A percentile compares a stretch with the other conserved stretches of the same genome.
Evolutionary conservation across 768 basidiomycete genomes (phyloP).

Genomic region (Tylopilus vinaceipallidus): DNA sequence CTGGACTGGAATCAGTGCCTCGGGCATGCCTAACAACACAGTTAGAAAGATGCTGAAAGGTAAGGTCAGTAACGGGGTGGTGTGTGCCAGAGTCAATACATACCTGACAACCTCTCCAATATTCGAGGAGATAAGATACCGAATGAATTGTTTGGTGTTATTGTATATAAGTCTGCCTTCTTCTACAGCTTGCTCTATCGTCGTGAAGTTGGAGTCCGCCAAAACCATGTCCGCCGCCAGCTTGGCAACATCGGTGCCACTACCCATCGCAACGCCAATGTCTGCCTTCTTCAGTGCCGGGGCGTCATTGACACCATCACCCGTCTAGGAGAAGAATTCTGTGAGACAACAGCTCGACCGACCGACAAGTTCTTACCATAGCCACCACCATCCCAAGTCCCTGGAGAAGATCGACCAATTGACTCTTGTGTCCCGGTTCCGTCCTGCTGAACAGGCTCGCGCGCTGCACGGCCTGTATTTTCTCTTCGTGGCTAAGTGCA

Average conservation of each 20-base stretch:
- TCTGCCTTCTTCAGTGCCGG: slow-evolving; percentile 96
- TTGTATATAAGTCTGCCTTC: slow-evolving; percentile 98
- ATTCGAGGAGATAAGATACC: slow-evolving; percentile 97
- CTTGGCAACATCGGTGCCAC: slow-evolving; percentile 98
- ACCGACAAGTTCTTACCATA: slow-evolving; percentile 57
- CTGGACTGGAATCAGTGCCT: slow-evolving; percentile 96
- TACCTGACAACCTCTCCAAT: slow-evolving; percentile 93
- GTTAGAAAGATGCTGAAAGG: slow-evolving; percentile 85
- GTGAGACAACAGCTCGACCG: slow-evolving; percentile 11
- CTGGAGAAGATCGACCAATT: slow-evolving; percentile 92
- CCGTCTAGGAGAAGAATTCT: slow-evolving; percentile 61
- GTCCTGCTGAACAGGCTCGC: slow-evolving; percentile 92
- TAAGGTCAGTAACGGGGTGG: background rate
- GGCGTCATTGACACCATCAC: slow-evolving; percentile 98
- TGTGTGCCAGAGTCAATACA: background rate
- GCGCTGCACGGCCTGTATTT: slow-evolving; percentile 80
- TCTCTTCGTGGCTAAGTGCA: slow-evolving; percentile 73
- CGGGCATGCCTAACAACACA: slow-evolving; percentile 98
- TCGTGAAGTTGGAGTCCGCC: slow-evolving; percentile 95
- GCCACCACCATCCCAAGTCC: slow-evolving; percentile 90
- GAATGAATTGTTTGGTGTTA: slow-evolving; percentile 99
- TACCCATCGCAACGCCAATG: slow-evolving; percentile 99
- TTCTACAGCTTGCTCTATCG: slow-evolving; percentile 95
- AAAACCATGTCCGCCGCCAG: slow-evolving; percentile 98
- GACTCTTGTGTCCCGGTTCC: slow-evolving; percentile 92